phyloP scores from a whole-genome alignment of 495 filamentous ascomycete genomes.

The Schizothecium vesticola region DNA sequence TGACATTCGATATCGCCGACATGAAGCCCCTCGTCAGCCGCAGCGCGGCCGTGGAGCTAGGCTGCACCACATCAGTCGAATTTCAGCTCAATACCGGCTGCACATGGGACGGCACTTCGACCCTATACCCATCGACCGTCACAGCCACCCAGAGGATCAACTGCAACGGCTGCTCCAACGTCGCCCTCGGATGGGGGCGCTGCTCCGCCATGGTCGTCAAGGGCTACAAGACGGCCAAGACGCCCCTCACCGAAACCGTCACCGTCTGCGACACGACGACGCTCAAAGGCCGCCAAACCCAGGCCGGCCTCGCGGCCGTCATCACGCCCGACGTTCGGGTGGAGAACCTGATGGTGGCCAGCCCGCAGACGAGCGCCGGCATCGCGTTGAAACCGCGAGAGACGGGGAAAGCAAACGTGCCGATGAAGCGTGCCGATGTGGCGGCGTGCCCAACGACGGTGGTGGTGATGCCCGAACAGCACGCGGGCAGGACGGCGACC shows the following conservation, averaged over 20 bases:
- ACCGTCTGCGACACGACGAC: constrained; percentile 21
- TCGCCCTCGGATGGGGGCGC: constrained; percentile 11
- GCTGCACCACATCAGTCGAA: constrained; percentile 27
- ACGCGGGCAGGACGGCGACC: constrained; percentile 23
- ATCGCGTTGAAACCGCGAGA: not conserved
- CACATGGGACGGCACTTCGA: constrained; percentile 26
- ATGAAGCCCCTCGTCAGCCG: not conserved
- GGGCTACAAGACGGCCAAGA: constrained; percentile 6
- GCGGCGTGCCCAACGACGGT: constrained; percentile 24
- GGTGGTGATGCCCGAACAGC: constrained; percentile 20
- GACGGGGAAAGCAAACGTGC: not conserved
- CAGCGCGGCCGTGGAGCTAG: not conserved
- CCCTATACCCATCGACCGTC: constrained; percentile 26
- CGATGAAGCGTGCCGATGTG: not conserved
- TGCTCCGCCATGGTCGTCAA: constrained; percentile 28
- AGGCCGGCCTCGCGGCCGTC: not conserved
- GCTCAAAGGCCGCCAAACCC: not conserved
- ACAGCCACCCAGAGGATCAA: constrained; percentile 18
- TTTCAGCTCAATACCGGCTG: constrained; percentile 13
- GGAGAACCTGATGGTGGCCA: not conserved
- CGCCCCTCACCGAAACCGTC: constrained; percentile 15
- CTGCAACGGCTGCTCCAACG: constrained; percentile 28
- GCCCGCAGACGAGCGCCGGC: not conserved
- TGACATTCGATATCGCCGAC: not conserved
- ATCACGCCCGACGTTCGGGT: not conserved